phyloP scores from a whole-genome alignment of 441 rosid species.

The Omphalea diandra region DNA sequence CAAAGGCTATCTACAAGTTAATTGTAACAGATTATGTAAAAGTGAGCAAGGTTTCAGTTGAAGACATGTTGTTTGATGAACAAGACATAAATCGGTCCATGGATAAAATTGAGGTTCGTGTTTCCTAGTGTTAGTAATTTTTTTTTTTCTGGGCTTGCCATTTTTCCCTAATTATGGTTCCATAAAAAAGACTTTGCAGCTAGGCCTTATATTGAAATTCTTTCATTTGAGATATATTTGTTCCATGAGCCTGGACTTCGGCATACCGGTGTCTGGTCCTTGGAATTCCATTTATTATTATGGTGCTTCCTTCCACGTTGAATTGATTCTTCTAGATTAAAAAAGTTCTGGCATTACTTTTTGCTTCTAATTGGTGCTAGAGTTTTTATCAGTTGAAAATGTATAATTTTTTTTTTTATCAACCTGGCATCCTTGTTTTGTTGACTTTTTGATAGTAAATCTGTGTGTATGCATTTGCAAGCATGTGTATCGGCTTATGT shows the following conservation, averaged over 20 bases:
- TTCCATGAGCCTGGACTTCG: not conserved
- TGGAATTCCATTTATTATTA: not conserved
- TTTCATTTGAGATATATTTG: not conserved
- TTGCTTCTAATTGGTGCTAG: not conserved
- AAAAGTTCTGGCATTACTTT: not conserved
- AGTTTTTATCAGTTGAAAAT: not conserved
- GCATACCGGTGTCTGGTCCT: not conserved
- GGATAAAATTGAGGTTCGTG: slow-evolving; percentile 85
- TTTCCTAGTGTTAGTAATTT: not conserved
- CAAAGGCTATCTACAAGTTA: slow-evolving; percentile 84
- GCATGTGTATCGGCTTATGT: not conserved
- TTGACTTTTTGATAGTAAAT: not conserved
- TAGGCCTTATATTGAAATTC: not conserved
- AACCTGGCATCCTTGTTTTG: not conserved
- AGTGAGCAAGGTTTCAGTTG: slow-evolving; percentile 91
- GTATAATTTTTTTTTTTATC: not conserved
- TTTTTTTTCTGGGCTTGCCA: not conserved
- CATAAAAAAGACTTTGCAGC: not conserved
- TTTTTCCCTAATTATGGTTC: not conserved
- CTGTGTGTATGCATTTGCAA: not conserved
- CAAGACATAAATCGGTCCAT: slow-evolving; percentile 79
- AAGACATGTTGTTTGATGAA: slow-evolving; percentile 91
- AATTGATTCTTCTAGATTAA: not conserved
- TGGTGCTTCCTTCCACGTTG: not conserved
- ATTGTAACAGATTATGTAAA: slow-evolving; percentile 83